Evolutionary conservation across 371 early-diverging fungal genomes (phyloP), one percentile per base, ranked within the genome.

Genomic region (Mortierella sp.): DNA sequence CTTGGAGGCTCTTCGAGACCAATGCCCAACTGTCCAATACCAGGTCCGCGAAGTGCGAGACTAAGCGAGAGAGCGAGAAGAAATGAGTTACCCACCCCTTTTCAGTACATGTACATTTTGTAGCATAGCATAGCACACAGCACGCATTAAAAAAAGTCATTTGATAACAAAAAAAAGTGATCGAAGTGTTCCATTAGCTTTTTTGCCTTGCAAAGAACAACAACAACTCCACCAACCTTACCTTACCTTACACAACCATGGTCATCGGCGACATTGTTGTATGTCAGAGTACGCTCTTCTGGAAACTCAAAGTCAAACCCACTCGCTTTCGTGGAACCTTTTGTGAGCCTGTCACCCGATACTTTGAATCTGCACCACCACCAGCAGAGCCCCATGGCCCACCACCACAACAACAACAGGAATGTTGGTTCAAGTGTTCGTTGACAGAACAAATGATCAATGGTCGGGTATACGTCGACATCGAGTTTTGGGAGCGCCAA

Each of bases 371-470:
- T 2, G 67, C 53, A 22, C 59, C 50, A 1, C n/a, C n/a, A n/a
- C n/a, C n/a, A n/a, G n/a, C n/a, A 10, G 62, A 58, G 19, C 54
- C 62, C 2, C 24, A 57, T 17, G 19, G 24, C 27, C 45, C n/a
- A n/a, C n/a, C n/a, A n/a, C n/a, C n/a, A n/a, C n/a, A n/a, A n/a
- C n/a, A n/a, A n/a, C 34, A 13, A 1, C 53, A 45, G 22, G 57
- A 14, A 8, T 45, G 60, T 27, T 22, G 49, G 19, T 72, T 61
- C 66, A 46, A 44, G 22, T 56, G 56, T 14, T 24, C 31, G 8
- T 54, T 72, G 10, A 66, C 54, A 0, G 72, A 72, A 62, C 40
- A 65, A 10, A 72, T 72, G 72, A 72, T 66, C 67, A 72, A 72
- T 46, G 62, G 72, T 22, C 19, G 25, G 0, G 62, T 29, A 13